Percentiles rank a stretch among this genome's conserved stretches.
phyloP scores from a whole-genome alignment of 768 basidiomycete genomes.

The Mycena haematopus region DNA sequence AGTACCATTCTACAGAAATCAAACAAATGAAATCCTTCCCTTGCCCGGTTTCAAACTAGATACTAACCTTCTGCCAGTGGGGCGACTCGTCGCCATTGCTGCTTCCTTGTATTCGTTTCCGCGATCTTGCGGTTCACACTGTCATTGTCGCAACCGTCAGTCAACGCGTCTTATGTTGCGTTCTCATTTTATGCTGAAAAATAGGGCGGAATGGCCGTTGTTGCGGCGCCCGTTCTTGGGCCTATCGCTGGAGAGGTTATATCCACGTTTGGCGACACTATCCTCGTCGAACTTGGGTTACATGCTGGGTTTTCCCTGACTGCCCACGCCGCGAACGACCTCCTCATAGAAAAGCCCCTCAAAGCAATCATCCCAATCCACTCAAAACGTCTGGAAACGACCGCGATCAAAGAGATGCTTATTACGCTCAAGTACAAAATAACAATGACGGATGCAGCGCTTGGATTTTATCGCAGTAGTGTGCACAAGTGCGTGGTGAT shows the following conservation, averaged over 20 bases:
- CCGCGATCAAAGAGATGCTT: conserved; percentile 58
- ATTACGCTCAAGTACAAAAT: conserved; percentile 70
- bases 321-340: conserved; percentile 57
- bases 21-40: too few relatives aligned
- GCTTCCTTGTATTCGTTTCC: conserved; percentile 68
- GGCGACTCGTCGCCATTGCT: conserved; percentile 68
- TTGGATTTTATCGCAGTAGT: conserved; percentile 69
- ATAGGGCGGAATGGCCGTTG: conserved; percentile 49
- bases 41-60: too few relatives aligned
- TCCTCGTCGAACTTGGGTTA: conserved; percentile 63
- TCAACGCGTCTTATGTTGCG: conserved; percentile 18
- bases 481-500: conserved; percentile 52
- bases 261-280: conserved; percentile 58
- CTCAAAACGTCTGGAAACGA: conserved; percentile 60
- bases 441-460: conserved; percentile 60
- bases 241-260: conserved; percentile 60
- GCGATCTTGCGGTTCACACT: conserved; percentile 66
- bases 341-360: conserved; percentile 55
- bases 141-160: conserved; percentile 67
- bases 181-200: conserved; percentile 9
- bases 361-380: conserved; percentile 58
- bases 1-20: conserved; percentile 28
- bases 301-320: conserved; percentile 61
- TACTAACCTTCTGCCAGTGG: conserved; percentile 48
- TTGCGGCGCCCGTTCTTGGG: conserved; percentile 58